phyloP scores from a whole-genome alignment of 768 basidiomycete species.

The button mushroom (Agaricus bisporus) region DNA sequence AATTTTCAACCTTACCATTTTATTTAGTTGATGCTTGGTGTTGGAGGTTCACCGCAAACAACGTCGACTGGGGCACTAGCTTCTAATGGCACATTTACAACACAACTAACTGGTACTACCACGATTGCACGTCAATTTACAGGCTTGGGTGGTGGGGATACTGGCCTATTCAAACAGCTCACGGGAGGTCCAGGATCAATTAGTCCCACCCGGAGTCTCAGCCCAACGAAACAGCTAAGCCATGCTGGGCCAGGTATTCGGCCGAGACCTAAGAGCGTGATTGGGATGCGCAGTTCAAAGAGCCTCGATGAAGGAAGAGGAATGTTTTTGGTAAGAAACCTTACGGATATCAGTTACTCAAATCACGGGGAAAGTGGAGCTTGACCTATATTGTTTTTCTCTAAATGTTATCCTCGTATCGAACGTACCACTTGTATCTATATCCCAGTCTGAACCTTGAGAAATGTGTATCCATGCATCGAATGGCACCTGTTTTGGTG shows the following conservation, averaged over 20 bases:
- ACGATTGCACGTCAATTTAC: slow-evolving; percentile 76
- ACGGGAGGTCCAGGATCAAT: slow-evolving; percentile 50
- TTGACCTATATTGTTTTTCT: neutral
- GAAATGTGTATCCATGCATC: too few relatives aligned
- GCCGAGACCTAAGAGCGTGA: slow-evolving; percentile 73
- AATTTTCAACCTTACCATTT: neutral
- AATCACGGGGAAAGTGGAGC: slow-evolving; percentile 9
- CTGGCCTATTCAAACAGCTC: slow-evolving; percentile 44
- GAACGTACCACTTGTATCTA: neutral
- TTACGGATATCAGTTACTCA: slow-evolving; percentile 51
- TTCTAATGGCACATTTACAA: slow-evolving; percentile 33
- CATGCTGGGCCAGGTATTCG: slow-evolving; percentile 30
- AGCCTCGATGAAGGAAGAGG: slow-evolving; percentile 66
- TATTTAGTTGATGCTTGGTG: slow-evolving; percentile 47
- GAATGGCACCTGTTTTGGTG: too few relatives aligned
- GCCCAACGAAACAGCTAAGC: slow-evolving; percentile 67
- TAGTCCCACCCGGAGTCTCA: slow-evolving; percentile 66
- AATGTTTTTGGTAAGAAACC: slow-evolving; percentile 72
- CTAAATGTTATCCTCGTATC: neutral
- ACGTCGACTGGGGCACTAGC: slow-evolving; percentile 49
- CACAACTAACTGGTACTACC: slow-evolving; percentile 66
- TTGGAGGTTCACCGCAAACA: slow-evolving; percentile 41
- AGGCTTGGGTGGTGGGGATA: slow-evolving; percentile 42
- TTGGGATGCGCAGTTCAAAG: slow-evolving; percentile 58
- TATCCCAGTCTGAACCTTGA: too few relatives aligned